A percentile compares a stretch with the other conserved stretches of the same genome.
Conservation (phyloP, 2,329 filamentous ascomycete genomes). For the Lachnellula subtilissima region DNA sequence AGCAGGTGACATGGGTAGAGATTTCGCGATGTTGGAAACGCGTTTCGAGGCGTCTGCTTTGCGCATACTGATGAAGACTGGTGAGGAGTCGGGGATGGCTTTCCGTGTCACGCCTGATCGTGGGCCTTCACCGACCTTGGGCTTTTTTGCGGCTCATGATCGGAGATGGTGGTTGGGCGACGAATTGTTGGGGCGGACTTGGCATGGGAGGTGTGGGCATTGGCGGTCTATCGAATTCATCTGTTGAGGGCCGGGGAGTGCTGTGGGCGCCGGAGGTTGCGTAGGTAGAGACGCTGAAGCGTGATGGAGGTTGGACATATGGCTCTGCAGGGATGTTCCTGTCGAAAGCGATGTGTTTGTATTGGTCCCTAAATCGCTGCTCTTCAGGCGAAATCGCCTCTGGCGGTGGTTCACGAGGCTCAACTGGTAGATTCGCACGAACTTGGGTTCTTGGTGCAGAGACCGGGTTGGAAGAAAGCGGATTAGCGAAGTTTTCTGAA, state of each 20-base stretch:
- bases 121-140: slow-evolving; percentile 16
- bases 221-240: slow-evolving; percentile 19
- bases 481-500: slow-evolving; percentile 9
- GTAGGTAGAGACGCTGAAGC: slow-evolving; percentile 32
- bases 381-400: neutral
- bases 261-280: slow-evolving; percentile 25
- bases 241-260: slow-evolving; percentile 26
- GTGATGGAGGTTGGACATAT: slow-evolving; percentile 29
- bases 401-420: neutral
- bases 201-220: slow-evolving; percentile 16
- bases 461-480: neutral
- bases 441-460: slow-evolving; percentile 2
- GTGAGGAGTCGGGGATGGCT: slow-evolving; percentile 22
- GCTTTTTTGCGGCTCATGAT: slow-evolving; percentile 29
- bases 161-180: slow-evolving; percentile 11
- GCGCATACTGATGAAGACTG: slow-evolving; percentile 29
- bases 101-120: slow-evolving; percentile 22
- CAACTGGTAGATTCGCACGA: neutral
- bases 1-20: slow-evolving; percentile 54
- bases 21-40: slow-evolving; percentile 41
- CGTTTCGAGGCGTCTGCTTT: slow-evolving; percentile 14
- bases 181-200: slow-evolving; percentile 12
- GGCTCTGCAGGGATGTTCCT: slow-evolving; percentile 12
- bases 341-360: slow-evolving; percentile 18
- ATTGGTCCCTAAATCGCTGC: slow-evolving; percentile 23